Percentiles rank a stretch among this genome's conserved stretches.
These are phyloP conservation scores for Trichosporon ovoides DNA, from an alignment of 1,284 basidiomycete species.

Conservation along the genomic window DNA sequence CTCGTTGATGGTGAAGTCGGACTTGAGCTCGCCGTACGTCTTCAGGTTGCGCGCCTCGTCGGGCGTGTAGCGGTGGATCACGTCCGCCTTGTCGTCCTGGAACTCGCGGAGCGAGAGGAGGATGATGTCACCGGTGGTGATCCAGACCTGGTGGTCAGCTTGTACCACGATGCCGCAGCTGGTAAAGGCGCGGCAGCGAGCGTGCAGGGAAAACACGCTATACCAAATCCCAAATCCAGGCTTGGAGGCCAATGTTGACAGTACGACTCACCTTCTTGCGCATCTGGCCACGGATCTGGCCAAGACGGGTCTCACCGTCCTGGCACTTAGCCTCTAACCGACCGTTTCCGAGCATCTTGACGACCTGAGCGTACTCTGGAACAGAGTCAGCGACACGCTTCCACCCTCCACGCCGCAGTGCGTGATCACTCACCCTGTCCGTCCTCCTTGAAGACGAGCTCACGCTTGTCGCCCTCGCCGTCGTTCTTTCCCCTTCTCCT, in stretches of 20 bases:
- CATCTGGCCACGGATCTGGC: slow-evolving; percentile 99
- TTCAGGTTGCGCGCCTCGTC: slow-evolving; percentile 78
- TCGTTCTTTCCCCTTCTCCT: slow-evolving; percentile 99
- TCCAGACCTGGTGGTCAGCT: slow-evolving; percentile 76
- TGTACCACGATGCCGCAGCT: background rate
- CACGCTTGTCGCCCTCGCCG: slow-evolving; percentile 96
- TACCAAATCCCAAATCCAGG: no score
- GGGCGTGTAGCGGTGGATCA: slow-evolving; percentile 97
- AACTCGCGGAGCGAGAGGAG: slow-evolving; percentile 95
- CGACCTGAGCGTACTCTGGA: slow-evolving; percentile 95
- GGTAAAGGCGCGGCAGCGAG: background rate
- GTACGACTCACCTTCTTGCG: slow-evolving; percentile 77
- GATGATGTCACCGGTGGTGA: slow-evolving; percentile 97
- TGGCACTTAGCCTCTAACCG: slow-evolving; percentile 96
- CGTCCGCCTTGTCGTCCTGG: slow-evolving; percentile 99
- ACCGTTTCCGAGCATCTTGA: slow-evolving; percentile 98
- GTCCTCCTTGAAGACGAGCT: slow-evolving; percentile 97
- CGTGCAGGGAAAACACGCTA: no score
- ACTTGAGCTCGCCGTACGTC: slow-evolving; percentile 95
- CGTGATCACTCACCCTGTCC: slow-evolving; percentile 63
- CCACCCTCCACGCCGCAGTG: no score
- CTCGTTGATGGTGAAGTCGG: slow-evolving; percentile 98
- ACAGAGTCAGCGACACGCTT: background rate
- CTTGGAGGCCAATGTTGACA: background rate
- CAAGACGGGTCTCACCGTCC: slow-evolving; percentile 95